Evolutionary conservation across 192 early-diverging fungal genomes (phyloP).

Genomic region (Backusella tarrabulga): DNA sequence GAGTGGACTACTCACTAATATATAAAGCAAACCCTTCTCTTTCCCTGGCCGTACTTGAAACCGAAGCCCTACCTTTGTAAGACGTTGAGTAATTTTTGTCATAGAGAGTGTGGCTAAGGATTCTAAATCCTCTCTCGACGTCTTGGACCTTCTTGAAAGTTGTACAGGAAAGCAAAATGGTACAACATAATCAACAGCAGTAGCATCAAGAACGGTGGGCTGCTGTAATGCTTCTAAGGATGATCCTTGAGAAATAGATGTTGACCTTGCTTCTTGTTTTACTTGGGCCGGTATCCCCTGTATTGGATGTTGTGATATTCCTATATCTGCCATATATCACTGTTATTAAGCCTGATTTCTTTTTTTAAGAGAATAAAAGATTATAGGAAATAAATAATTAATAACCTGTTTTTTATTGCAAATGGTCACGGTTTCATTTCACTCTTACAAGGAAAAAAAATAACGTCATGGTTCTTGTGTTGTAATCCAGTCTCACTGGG

Average conservation of each 20-base stretch:
- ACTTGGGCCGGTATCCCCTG: background rate
- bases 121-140: conserved; percentile 28
- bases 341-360: background rate
- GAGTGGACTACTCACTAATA: conserved; percentile 67
- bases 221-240: background rate
- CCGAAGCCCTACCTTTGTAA: conserved; percentile 58
- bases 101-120: conserved; percentile 45
- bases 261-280: background rate
- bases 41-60: conserved; percentile 61
- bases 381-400: background rate
- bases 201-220: background rate
- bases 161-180: background rate
- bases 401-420: background rate
- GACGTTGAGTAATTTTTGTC: conserved; percentile 49
- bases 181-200: conserved; percentile 14
- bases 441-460: background rate
- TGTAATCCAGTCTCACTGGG: background rate
- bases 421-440: conserved; percentile 4
- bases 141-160: background rate
- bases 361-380: background rate
- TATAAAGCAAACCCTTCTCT: conserved; percentile 47
- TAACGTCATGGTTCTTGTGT: background rate
- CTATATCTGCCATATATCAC: background rate
- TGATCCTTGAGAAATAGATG: background rate
- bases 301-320: background rate